Base-by-base conservation (phyloP, 2,329 filamentous ascomycete species). In the Fusarium penzigii region DNA sequence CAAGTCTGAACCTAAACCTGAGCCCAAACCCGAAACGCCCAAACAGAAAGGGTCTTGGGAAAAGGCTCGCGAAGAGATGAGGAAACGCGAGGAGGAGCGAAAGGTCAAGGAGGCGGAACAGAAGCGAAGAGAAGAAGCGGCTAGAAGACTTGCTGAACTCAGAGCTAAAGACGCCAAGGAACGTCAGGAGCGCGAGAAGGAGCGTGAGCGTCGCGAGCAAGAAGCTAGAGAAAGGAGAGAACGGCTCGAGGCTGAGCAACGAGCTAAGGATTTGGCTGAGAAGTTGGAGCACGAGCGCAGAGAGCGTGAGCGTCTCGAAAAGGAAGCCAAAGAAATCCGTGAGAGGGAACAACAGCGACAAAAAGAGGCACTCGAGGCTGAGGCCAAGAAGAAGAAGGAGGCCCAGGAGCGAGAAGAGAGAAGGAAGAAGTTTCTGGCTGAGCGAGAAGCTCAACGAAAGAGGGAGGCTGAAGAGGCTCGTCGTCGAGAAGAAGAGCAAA, bases 41-140 rank as follows among this genome's bases (percentile, higher is more conserved):
- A 63, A 52, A 29, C 70, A 74, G 1, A 80, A 78, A 63, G 74
- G 76, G 9, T 75, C 82, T 1, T 89, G 86, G 86, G 85, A 89
- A 60, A 87, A 83, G 66, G 86, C 85, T 4, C 77, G 86, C 48
- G 86, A 89, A 64, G 86, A 89, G 59, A 87, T 81, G 17, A 76
- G 81, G 41, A 80, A 76, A 52, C 79, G 80, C 49, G 85, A 87
- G 59, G 85, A 86, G 58, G 84, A 88, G 57, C 83, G 84, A 11
- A 86, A 79, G 63, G 74, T 74, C 3, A 80, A 77, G 56, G 83
- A 85, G 57, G 83, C 82, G 3, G 85, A 88, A 56, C 78, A 82
- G 56, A 82, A 83, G 58, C 76, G 79, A 56, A 79, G 78, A 39
- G 82, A 84, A 34, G 81, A 84, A n/a, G 72, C 78, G 3, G 74